Base-by-base conservation (phyloP, 805 yeast species). In the Wickerhamiella azymoides region DNA sequence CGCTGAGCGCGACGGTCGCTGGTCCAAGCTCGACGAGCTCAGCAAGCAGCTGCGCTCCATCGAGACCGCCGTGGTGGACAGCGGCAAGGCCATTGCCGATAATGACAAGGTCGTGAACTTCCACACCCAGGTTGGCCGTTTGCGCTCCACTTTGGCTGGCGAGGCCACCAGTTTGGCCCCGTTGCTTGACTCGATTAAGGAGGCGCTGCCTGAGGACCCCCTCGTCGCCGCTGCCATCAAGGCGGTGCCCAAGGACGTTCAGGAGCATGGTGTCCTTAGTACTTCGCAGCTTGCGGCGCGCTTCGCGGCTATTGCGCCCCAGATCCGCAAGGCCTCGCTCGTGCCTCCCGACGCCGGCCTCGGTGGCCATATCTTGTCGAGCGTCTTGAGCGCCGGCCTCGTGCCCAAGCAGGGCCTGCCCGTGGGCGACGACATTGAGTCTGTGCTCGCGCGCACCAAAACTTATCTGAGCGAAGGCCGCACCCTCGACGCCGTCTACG, bases 261-360 rank as follows among this genome's bases (percentile, higher is more conserved):
- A 68, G 43, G 53, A 66, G 35, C 61, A 66, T 24, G 83, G 93
- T 35, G 76, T 89, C 24, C 69, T 88, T 52, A 77, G 93, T 11
- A 77, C 74, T 51, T 73, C 85, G 24, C 95, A 86, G 65, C 70
- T 86, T 39, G 72, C 80, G 50, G 70, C 82, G 36, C 77, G 94
- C 57, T 84, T 94, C 84, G 75, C 77, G 52, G 67, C 79, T 45
- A 71, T 92, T 49, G 79, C 73, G 18, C 92, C 93, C 13, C 94
- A 89, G 65, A 75, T 92, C 59, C 79, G 94, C 63, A 76, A 85
- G 26, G 88, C 93, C 7, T 78, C 96, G 4, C 67, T 92, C 55
- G 74, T 88, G 50, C 96, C 97, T 46, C 94, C 93, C 55, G 84
- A 89, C 58, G 94, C 98, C 21, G 98, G 98, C 58, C 73, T 92